Conservation (phyloP, 192 early-diverging fungal genomes). For the Entomortierella lignicola region DNA sequence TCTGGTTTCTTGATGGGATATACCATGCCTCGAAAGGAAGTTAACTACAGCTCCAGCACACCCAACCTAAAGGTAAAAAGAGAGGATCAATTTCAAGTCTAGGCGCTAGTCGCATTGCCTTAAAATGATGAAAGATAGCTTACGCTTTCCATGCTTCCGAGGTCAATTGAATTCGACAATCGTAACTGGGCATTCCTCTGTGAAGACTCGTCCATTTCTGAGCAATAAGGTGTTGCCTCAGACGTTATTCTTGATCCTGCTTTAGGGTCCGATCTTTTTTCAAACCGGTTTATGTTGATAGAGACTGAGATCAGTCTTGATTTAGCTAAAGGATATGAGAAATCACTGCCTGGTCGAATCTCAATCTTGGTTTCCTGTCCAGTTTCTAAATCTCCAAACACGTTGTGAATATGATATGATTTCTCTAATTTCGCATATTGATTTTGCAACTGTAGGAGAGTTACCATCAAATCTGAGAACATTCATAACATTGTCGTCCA, state of each 20-base stretch:
- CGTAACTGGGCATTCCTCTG: constrained; percentile 40
- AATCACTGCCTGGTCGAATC: constrained; percentile 40
- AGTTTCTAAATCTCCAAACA: background rate
- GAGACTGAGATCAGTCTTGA: constrained; percentile 41
- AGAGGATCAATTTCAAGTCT: background rate
- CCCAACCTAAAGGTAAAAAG: constrained; percentile 43
- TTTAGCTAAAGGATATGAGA: constrained; percentile 44
- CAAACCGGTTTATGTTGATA: constrained; percentile 9
- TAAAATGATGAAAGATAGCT: background rate
- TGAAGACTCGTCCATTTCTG: constrained; percentile 16
- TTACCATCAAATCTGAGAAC: constrained; percentile 27
- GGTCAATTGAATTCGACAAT: constrained; percentile 49
- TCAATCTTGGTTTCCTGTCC: constrained; percentile 27
- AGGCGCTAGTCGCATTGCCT: no score
- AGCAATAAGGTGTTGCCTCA: background rate
- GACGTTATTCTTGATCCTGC: background rate
- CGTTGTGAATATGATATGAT: background rate
- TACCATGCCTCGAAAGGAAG: constrained; percentile 45
- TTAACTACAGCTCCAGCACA: constrained; percentile 60
- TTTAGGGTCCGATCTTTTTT: background rate
- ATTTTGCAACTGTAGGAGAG: background rate
- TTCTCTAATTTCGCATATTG: background rate
- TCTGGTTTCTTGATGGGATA: constrained; percentile 16
- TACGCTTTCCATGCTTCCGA: constrained; percentile 55
- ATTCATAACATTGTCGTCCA: constrained; percentile 48